Evolutionary conservation across 2,329 filamentous ascomycete genomes (phyloP).

Genomic region (Neoscytalidium dimidiatum): DNA sequence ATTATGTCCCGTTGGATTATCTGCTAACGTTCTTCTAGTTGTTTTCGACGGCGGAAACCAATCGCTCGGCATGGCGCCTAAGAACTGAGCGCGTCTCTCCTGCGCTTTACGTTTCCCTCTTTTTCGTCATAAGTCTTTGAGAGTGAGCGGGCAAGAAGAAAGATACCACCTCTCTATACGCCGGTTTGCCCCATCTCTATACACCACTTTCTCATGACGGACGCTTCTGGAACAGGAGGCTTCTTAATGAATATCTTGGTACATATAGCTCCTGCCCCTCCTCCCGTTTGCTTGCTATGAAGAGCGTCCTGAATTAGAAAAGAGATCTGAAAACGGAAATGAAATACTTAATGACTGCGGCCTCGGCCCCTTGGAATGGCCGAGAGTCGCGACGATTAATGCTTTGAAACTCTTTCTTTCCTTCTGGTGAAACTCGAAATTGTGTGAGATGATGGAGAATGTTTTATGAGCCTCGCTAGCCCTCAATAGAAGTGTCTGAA

Average conservation of each 20-base stretch:
- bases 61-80: constrained; percentile 55
- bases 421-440: background rate
- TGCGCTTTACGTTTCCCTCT: background rate
- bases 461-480: too few species aligned
- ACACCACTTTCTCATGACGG: background rate
- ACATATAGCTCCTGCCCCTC: background rate
- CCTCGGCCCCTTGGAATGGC: background rate
- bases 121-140: background rate
- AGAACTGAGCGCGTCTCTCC: constrained; percentile 23
- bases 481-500: too few species aligned
- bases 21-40: constrained; percentile 27
- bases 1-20: background rate
- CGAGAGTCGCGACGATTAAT: background rate
- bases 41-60: constrained; percentile 59
- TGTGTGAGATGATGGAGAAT: too few species aligned
- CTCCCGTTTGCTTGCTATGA: background rate
- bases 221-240: background rate
- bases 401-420: background rate
- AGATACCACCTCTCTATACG: background rate
- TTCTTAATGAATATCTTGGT: background rate
- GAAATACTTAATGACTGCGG: background rate
- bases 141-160: background rate
- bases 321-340: background rate
- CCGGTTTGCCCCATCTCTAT: too few species aligned
- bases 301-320: background rate